Base-by-base conservation (phyloP, 2,329 filamentous ascomycete genomes). In the Elsinoe fawcettii region DNA sequence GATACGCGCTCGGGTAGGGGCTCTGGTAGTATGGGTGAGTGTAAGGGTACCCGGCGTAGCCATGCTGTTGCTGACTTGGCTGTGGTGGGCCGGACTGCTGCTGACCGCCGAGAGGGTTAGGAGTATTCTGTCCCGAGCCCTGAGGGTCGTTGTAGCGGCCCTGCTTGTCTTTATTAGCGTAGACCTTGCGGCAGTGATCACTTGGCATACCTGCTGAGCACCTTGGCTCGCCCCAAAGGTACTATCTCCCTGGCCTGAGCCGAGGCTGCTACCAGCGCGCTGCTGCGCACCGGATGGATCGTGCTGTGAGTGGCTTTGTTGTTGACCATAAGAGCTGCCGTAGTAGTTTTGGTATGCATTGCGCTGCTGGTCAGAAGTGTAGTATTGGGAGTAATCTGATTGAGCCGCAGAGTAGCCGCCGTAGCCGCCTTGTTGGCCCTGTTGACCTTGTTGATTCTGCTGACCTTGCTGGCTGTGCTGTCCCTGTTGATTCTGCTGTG, bases 101-200 rank as follows among this genome's bases (percentile, higher is more conserved):
- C 59, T 80, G 79, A 55, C 73, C 75, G 59, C 79, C 78, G 59
- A 85, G 79, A 25, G 91, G 90, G 74, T 95, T 93, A 34, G 92
- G 91, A 2, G 91, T 96, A 66, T 87, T 92, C 71, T 93, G 87
- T 44, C 90, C 92, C 69, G 90, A 96, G 75, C 86, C 90, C 66
- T 90, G 88, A 60, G 82, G 80, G 57, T 95, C 90, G 61, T 83
- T 80, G 66, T 85, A 86, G 64, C 85, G 86, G 69, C 84, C 88
- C 70, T 91, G 88, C 37, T 86, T 84, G 69, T 90, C 90, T 80
- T 62, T 49, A 61, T 60, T 58, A 59, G 57, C 18, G 60, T 57
- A 22, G 34, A 23, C 56, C 30, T 20, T 30, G 32, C 8, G 3
- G 25, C 5, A 44, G 11, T n/a, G 11, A 11, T 22, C 12, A 12